Base-by-base conservation (phyloP, 2,329 filamentous ascomycete genomes). In the Aspergillus fischeri region DNA sequence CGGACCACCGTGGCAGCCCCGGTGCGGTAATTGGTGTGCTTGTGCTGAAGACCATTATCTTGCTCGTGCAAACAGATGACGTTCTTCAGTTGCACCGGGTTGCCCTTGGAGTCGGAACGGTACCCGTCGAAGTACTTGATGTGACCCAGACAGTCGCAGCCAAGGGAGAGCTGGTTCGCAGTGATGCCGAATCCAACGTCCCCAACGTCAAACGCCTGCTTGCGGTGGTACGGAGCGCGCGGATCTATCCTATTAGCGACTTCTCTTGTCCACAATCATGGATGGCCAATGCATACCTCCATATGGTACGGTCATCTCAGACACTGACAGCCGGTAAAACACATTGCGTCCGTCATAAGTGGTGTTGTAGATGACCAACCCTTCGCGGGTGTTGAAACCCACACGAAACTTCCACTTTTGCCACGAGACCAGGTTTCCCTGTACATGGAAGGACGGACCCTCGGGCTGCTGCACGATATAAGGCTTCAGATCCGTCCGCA, bases 21-120 rank as follows among this genome's bases (percentile, higher is more conserved):
- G 6, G 83, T 88, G 17, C 87, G 80, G 74, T 88, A 88, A 72
- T 90, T 90, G 56, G 86, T 89, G 73, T 90, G 87, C 67, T 90
- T 90, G 80, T 86, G 88, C 44, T 84, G 84, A 38, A 88, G 86
- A 4, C 87, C 87, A 29, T 79, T 83, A 64, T 90, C 87, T 69
- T 89, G 86, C 70, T 90, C 87, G 67, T 90, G 87, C 38, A 90
- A 79, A 64, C 87, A 90, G 48, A 90, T 79, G 9, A 86, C 83
- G 59, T 89, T 89, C 7, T 86, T 80, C 72, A 88, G 83, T 1
- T 78, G 74, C 2, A 83, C 67, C 0, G 83, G 80, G 4, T 80
- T 77, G 28, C 86, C 87, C 55, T 85, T 82, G 62, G 83, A 80
- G 59, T 86, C 81, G 5, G 80, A 80, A 1, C 87, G 74, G 24